phyloP scores from a whole-genome alignment of 495 filamentous ascomycete genomes.

The Talaromyces thailandensis region DNA sequence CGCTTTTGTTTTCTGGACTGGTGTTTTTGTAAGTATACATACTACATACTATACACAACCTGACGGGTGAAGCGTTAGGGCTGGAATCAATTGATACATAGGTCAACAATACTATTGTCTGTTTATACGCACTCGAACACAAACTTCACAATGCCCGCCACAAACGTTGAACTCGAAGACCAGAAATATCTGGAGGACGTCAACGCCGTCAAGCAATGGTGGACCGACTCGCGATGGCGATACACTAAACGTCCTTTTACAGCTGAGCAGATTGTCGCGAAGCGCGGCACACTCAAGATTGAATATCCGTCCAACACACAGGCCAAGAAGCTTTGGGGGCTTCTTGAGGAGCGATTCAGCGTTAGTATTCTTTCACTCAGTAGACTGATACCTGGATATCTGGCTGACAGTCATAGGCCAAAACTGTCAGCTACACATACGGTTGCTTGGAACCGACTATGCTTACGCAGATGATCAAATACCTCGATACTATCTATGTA shows the following conservation, averaged over 20 bases:
- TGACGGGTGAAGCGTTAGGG: background rate
- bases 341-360: slow-evolving; percentile 76
- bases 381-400: background rate
- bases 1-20: background rate
- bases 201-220: slow-evolving; percentile 84
- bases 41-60: background rate
- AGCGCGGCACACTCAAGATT: slow-evolving; percentile 86
- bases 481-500: slow-evolving; percentile 95
- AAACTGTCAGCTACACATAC: slow-evolving; percentile 85
- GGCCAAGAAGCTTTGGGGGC: slow-evolving; percentile 91
- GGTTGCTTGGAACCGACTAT: slow-evolving; percentile 96
- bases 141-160: slow-evolving; percentile 26
- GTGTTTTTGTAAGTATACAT: background rate
- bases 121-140: background rate
- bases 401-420: slow-evolving; percentile 42
- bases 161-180: slow-evolving; percentile 60
- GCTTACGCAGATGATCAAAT: slow-evolving; percentile 99
- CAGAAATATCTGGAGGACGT: slow-evolving; percentile 72
- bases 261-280: slow-evolving; percentile 92
- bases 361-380: slow-evolving; percentile 41
- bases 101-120: background rate
- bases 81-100: background rate
- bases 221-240: slow-evolving; percentile 84
- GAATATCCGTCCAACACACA: slow-evolving; percentile 82
- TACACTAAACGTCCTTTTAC: slow-evolving; percentile 89